These are phyloP conservation scores for Coemansia sp. DNA, from an alignment of 192 early-diverging fungal genomes.

Conservation along the genomic window DNA sequence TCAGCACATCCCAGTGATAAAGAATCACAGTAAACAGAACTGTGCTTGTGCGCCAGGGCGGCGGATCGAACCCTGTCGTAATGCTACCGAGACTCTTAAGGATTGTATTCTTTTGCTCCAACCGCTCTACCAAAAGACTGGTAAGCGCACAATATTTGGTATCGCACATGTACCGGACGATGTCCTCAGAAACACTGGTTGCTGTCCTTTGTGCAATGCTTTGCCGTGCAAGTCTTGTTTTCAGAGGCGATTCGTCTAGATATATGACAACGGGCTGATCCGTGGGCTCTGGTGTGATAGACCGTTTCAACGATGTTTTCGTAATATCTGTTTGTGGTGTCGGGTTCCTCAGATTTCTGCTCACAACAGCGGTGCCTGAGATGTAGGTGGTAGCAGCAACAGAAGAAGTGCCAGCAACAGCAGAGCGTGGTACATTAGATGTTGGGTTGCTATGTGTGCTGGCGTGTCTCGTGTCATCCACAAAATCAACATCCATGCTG, in stretches of 20 bases:
- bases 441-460: neutral
- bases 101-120: constrained; percentile 15
- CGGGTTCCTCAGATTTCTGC: neutral
- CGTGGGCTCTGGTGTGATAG: neutral
- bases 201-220: constrained; percentile 12
- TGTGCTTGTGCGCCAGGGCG: constrained; percentile 44
- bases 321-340: neutral
- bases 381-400: neutral
- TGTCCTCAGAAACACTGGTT: constrained; percentile 23
- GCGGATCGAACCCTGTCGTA: constrained; percentile 15
- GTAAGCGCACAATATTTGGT: constrained; percentile 22
- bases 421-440: neutral
- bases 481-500: constrained; percentile 2
- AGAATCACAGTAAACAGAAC: constrained; percentile 32
- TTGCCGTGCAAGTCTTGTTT: neutral
- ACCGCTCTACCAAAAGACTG: constrained; percentile 16
- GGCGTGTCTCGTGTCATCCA: neutral
- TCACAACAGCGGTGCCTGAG: neutral
- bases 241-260: constrained; percentile 22
- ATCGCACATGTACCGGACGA: constrained; percentile 18
- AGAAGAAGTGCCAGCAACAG: neutral
- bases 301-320: neutral
- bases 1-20: constrained; percentile 29
- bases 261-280: constrained; percentile 26
- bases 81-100: neutral